Evolutionary conservation across 768 basidiomycete species (phyloP).

Genomic region (Hemileccinum impolitum): DNA sequence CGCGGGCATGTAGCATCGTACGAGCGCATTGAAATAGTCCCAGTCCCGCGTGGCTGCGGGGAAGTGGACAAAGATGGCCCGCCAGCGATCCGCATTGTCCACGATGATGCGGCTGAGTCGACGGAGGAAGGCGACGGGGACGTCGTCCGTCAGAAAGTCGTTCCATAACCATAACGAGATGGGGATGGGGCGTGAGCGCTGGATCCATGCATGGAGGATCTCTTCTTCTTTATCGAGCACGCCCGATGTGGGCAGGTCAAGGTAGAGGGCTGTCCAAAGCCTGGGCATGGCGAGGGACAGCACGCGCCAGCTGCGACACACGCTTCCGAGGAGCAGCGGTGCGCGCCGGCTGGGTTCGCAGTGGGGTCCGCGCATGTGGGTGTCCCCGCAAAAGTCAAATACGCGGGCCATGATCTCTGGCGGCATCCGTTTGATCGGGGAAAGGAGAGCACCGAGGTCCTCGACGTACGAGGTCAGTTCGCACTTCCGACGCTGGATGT

Average conservation of each 20-base stretch:
- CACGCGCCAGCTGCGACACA: conserved; percentile 28
- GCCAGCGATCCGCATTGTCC: conserved; percentile 28
- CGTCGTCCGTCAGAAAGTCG: conserved; percentile 32
- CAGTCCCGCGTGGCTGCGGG: conserved; percentile 27
- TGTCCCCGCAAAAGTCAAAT: conserved; percentile 31
- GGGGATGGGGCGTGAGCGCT: conserved; percentile 24
- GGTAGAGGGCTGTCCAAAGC: conserved; percentile 31
- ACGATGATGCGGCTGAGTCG: conserved; percentile 16
- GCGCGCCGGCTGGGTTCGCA: conserved; percentile 29
- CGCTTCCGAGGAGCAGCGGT: conserved; percentile 27
- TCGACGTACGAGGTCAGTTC: conserved; percentile 30
- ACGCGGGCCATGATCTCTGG: conserved; percentile 33
- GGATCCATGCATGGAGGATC: conserved; percentile 25
- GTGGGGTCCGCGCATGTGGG: conserved; percentile 26
- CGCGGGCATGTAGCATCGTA: conserved; percentile 21
- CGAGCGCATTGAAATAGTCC: conserved; percentile 24
- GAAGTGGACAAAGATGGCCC: conserved; percentile 31
- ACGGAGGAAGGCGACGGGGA: conserved; percentile 25
- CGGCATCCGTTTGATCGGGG: conserved; percentile 32
- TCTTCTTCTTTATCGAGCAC: conserved; percentile 21
- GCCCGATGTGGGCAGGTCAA: conserved; percentile 27
- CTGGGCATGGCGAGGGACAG: conserved; percentile 28
- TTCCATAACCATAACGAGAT: conserved; percentile 31
- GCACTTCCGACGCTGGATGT: conserved; percentile 26
- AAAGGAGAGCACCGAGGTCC: conserved; percentile 32